Conservation (phyloP, 306 rosid species). For the Acacia crassicarpa region DNA sequence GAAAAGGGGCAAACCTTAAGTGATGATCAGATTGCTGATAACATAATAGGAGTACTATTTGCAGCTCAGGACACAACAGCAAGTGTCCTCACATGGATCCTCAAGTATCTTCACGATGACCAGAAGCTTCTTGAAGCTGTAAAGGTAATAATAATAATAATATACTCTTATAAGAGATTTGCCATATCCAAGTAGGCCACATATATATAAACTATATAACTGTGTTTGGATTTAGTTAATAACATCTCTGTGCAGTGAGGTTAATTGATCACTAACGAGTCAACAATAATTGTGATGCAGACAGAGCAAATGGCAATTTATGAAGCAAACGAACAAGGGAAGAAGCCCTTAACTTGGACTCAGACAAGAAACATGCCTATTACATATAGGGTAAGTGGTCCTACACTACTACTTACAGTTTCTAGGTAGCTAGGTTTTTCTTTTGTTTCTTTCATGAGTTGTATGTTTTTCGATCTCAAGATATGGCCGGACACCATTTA, state of each 20-base stretch:
- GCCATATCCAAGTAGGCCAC: constrained; percentile 29
- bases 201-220: not conserved
- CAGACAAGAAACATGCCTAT: constrained; percentile 75
- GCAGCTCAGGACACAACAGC: constrained; percentile 99
- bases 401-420: not conserved
- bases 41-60: constrained; percentile 81
- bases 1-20: constrained; percentile 46
- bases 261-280: not conserved
- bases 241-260: not conserved
- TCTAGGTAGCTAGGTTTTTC: not conserved
- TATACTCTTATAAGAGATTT: not conserved
- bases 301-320: constrained; percentile 67
- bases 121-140: constrained; percentile 73
- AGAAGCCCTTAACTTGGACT: constrained; percentile 65
- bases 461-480: not conserved
- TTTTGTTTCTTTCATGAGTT: not conserved
- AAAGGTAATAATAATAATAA: constrained; percentile 35
- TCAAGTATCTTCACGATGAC: constrained; percentile 83
- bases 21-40: constrained; percentile 85
- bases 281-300: constrained; percentile 41
- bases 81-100: constrained; percentile 85
- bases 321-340: constrained; percentile 63
- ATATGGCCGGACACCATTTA: not conserved
- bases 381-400: constrained; percentile 47
- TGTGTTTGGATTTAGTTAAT: not conserved